Conservation (phyloP, 495 filamentous ascomycete species). For the Terfezia claveryi region DNA sequence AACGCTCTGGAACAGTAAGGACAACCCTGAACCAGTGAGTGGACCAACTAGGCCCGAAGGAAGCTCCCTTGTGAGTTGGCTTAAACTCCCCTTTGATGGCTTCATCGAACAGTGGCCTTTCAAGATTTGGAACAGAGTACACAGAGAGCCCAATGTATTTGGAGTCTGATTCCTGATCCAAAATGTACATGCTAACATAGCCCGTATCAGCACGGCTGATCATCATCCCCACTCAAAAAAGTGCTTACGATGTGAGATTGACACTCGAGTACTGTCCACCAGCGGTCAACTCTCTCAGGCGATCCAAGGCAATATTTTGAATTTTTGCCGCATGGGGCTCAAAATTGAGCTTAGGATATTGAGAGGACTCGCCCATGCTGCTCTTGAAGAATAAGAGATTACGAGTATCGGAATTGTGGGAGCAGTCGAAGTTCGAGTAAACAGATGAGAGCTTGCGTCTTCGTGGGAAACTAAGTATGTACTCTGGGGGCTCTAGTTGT, state of each 20-base stretch:
- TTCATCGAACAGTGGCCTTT: constrained; percentile 72
- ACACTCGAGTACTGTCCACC: constrained; percentile 45
- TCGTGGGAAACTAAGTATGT: no score
- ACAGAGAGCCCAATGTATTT: constrained; percentile 65
- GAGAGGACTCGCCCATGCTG: not conserved
- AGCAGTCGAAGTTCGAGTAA: not conserved
- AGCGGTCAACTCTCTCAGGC: constrained; percentile 57
- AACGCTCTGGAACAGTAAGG: constrained; percentile 49
- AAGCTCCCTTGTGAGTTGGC: constrained; percentile 48
- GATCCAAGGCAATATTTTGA: constrained; percentile 23
- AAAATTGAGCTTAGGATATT: not conserved
- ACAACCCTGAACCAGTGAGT: constrained; percentile 93
- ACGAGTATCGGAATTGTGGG: not conserved
- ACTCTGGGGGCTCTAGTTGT: no score
- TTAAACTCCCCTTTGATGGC: constrained; percentile 59
- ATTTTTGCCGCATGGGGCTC: not conserved
- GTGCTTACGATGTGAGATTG: constrained; percentile 35
- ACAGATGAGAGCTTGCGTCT: no score
- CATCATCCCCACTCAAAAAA: not conserved
- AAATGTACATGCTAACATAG: constrained; percentile 18
- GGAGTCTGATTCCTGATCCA: constrained; percentile 49
- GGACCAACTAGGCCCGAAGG: constrained; percentile 86
- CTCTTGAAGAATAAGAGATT: not conserved
- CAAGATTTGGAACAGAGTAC: constrained; percentile 58
- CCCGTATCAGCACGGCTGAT: no score